A percentile compares a stretch with the other conserved stretches of the same genome.
phyloP scores from a whole-genome alignment of 306 rosid genomes.

The Sesbania bispinosa region DNA sequence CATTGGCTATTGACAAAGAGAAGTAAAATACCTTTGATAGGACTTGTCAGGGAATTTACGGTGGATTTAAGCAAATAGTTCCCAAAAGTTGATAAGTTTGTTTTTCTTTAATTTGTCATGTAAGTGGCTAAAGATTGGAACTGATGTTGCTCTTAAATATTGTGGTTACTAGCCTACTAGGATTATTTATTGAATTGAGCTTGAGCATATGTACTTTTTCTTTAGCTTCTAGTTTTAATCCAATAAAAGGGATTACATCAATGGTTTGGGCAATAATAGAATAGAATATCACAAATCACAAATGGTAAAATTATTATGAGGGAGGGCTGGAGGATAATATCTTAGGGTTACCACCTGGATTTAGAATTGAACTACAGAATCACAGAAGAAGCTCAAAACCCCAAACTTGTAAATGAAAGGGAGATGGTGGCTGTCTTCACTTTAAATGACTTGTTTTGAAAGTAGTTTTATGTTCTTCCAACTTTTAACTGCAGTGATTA shows the following conservation, averaged over 20 bases:
- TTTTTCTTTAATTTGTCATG: background rate
- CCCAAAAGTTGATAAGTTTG: background rate
- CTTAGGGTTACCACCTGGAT: too few relatives aligned
- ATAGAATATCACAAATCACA: too few relatives aligned
- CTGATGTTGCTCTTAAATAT: background rate
- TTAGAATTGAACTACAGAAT: too few relatives aligned
- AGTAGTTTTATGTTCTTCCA: too few relatives aligned
- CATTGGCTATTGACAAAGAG: background rate
- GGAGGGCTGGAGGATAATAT: too few relatives aligned
- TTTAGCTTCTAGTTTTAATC: background rate
- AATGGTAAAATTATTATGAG: too few relatives aligned
- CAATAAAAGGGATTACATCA: too few relatives aligned
- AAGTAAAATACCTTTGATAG: background rate
- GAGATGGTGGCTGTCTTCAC: too few relatives aligned
- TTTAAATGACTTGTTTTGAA: too few relatives aligned
- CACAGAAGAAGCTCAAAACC: conserved; percentile 5
- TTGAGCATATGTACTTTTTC: background rate
- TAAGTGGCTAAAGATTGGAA: background rate
- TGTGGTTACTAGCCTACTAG: background rate
- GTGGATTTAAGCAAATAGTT: background rate
- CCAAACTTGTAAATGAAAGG: too few relatives aligned
- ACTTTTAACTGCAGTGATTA: too few relatives aligned
- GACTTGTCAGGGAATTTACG: conserved; percentile 1
- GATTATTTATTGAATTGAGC: background rate
- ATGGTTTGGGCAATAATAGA: too few relatives aligned